A percentile compares a stretch with the other conserved stretches of the same genome.
These are phyloP conservation scores for Pseudogymnoascus sp. DNA, from an alignment of 2,329 filamentous ascomycete genomes.

Conservation along the genomic window DNA sequence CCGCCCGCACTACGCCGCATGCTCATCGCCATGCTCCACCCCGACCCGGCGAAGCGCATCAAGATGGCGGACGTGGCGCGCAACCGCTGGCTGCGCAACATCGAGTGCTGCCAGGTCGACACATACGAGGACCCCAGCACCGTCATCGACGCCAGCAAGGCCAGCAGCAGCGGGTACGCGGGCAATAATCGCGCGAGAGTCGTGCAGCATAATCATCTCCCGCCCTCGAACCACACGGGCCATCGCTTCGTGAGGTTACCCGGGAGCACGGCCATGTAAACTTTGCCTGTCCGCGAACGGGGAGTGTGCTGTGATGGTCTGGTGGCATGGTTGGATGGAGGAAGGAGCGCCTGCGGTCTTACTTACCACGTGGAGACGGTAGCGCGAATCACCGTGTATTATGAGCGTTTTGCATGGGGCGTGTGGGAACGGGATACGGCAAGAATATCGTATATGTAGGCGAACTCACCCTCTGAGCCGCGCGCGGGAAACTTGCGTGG, in stretches of 20 bases:
- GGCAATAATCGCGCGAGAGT: constrained; percentile 36
- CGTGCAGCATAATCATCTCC: constrained; percentile 26
- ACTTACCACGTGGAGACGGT: neutral
- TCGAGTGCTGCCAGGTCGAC: constrained; percentile 74
- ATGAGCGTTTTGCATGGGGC: neutral
- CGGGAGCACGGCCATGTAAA: constrained; percentile 23
- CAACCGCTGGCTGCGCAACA: constrained; percentile 63
- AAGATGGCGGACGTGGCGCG: constrained; percentile 61
- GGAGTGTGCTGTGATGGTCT: neutral
- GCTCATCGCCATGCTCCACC: constrained; percentile 75
- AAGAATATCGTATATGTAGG: neutral
- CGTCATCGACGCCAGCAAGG: constrained; percentile 56
- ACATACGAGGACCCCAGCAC: constrained; percentile 57
- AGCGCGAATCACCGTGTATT: neutral
- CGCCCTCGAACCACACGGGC: constrained; percentile 18
- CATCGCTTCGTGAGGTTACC: constrained; percentile 25
- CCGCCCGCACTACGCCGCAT: constrained; percentile 63
- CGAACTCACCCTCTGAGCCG: neutral
- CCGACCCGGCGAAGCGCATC: constrained; percentile 63
- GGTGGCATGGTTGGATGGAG: neutral
- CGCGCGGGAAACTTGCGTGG: neutral
- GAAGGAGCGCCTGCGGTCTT: neutral
- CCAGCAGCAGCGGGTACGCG: constrained; percentile 33
- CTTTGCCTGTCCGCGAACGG: neutral
- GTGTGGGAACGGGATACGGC: neutral